These are phyloP conservation scores for Taiozyma sp. DNA, from an alignment of 1,139 yeast species.

Conservation along the genomic window DNA sequence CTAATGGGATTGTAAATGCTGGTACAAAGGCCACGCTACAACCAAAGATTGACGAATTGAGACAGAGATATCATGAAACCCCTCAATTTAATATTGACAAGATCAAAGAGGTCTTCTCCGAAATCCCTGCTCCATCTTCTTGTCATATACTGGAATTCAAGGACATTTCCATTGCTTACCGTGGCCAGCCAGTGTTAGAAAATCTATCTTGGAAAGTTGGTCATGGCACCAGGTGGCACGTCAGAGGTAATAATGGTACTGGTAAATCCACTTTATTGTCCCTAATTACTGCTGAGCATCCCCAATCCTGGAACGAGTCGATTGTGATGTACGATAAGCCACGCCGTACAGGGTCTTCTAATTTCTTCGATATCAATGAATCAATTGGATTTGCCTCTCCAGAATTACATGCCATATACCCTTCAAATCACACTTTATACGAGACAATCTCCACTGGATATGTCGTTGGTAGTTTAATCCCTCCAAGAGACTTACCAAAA, in stretches of 20 bases:
- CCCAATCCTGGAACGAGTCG: slow-evolving; percentile 86
- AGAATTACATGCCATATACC: slow-evolving; percentile 83
- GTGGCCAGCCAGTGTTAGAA: slow-evolving; percentile 53
- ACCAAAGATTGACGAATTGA: slow-evolving; percentile 28
- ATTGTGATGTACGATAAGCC: slow-evolving; percentile 60
- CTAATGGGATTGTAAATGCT: slow-evolving; percentile 43
- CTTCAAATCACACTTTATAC: slow-evolving; percentile 44
- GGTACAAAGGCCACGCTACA: slow-evolving; percentile 41
- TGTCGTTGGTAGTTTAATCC: slow-evolving; percentile 49
- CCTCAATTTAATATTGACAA: slow-evolving; percentile 18
- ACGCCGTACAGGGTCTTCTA: slow-evolving; percentile 72
- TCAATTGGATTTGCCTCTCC: slow-evolving; percentile 89
- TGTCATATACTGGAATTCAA: slow-evolving; percentile 50
- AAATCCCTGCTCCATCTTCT: slow-evolving; percentile 3
- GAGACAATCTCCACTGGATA: slow-evolving; percentile 74
- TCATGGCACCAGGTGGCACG: slow-evolving; percentile 81
- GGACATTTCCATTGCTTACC: slow-evolving; percentile 62
- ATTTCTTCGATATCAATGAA: slow-evolving; percentile 74
- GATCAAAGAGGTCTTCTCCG: slow-evolving; percentile 16
- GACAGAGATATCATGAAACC: slow-evolving; percentile 21
- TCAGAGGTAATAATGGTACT: slow-evolving; percentile 85
- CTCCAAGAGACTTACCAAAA: slow-evolving; percentile 33
- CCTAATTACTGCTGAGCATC: slow-evolving; percentile 89
- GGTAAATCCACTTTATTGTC: slow-evolving; percentile 90
- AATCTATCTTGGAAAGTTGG: slow-evolving; percentile 63